Conservation (phyloP, 805 yeast species). For the Yarrowia bubula region DNA sequence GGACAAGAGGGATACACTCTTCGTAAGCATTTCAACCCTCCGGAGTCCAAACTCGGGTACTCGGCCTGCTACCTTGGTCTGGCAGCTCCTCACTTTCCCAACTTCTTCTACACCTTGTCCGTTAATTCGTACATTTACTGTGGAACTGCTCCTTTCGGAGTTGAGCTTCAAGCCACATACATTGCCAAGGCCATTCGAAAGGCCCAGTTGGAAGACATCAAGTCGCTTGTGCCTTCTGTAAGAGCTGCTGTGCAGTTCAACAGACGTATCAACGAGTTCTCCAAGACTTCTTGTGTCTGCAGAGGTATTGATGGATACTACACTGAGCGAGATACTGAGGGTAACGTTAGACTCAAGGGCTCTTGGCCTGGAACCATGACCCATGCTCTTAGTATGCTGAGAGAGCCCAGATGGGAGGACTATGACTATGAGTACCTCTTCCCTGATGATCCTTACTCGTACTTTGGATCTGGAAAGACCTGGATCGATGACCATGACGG, state of each 20-base stretch:
- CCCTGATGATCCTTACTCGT: conserved; percentile 28
- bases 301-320: conserved; percentile 24
- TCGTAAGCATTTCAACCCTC: conserved; percentile 18
- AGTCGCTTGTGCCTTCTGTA: conserved; percentile 22
- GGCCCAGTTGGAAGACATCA: conserved; percentile 26
- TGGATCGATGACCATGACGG: conserved; percentile 26
- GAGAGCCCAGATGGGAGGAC: conserved; percentile 29
- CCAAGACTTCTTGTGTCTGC: conserved; percentile 17
- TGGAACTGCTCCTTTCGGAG: conserved; percentile 26
- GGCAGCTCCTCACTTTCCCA: conserved; percentile 29
- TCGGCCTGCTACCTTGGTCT: conserved; percentile 27
- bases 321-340: conserved; percentile 4
- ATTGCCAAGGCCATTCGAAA: conserved; percentile 23
- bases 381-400: conserved; percentile 28
- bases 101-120: conserved; percentile 27
- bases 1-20: conserved; percentile 24
- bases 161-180: conserved; percentile 27
- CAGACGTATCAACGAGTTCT: conserved; percentile 22
- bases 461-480: conserved; percentile 31
- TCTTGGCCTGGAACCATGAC: conserved; percentile 30
- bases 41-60: conserved; percentile 15
- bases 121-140: conserved; percentile 27
- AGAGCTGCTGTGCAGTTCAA: conserved; percentile 27
- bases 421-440: conserved; percentile 28
- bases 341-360: conserved; percentile 10